Evolutionary conservation across 306 rosid species (phyloP).

Genomic region (Cucumis hystrix): DNA sequence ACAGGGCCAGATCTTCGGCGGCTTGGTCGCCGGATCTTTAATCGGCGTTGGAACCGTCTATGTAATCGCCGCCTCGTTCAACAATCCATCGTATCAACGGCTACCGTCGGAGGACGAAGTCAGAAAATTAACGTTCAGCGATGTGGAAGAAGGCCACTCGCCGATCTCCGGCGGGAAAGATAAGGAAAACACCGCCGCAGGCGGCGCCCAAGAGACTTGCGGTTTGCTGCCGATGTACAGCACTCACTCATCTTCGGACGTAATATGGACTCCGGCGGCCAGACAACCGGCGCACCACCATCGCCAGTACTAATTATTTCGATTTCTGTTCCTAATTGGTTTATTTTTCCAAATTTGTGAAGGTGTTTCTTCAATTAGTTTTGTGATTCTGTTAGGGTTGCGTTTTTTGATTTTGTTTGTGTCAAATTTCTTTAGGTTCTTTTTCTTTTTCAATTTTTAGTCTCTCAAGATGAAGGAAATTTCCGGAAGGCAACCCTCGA

Average conservation of each 20-base stretch:
- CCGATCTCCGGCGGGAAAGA: constrained; percentile 3
- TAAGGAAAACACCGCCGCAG: constrained; percentile 9
- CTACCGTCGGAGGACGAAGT: constrained; percentile 48
- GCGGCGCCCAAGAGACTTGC: constrained; percentile 8
- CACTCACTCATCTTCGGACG: constrained; percentile 58
- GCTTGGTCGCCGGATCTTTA: constrained; percentile 46
- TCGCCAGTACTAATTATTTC: not conserved
- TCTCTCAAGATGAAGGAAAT: not conserved
- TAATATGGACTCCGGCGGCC: constrained; percentile 73
- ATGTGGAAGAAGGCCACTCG: constrained; percentile 18
- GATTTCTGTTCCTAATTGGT: not conserved
- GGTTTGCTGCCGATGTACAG: constrained; percentile 37
- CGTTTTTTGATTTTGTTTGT: not conserved
- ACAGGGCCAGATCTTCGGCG: constrained; percentile 94
- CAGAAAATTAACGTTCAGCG: constrained; percentile 23
- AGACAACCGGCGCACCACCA: constrained; percentile 36
- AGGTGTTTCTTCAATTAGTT: not conserved
- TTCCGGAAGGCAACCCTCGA: not conserved
- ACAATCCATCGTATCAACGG: constrained; percentile 63
- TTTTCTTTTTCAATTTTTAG: not conserved
- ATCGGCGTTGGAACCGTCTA: constrained; percentile 68
- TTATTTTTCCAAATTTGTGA: not conserved
- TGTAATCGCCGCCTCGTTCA: constrained; percentile 58
- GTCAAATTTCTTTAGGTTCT: not conserved
- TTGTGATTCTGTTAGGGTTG: not conserved